A percentile compares a stretch with the other conserved stretches of the same genome.
phyloP scores from a whole-genome alignment of 2,329 filamentous ascomycete genomes.

The Paecilomyces fulvus region DNA sequence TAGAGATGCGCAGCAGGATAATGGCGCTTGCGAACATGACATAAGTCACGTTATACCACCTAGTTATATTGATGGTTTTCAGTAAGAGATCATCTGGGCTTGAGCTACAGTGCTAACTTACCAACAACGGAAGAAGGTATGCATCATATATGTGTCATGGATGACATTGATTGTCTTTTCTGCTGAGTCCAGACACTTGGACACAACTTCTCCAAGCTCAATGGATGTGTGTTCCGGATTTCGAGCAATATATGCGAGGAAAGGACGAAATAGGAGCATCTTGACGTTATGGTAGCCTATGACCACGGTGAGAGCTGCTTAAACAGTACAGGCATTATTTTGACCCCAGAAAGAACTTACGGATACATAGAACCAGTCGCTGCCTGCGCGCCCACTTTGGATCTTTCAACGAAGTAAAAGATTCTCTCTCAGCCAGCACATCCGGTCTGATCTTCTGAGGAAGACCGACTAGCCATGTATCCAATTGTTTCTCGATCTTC shows the following conservation, averaged over 20 bases:
- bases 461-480: constrained; percentile 26
- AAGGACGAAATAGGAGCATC: constrained; percentile 32
- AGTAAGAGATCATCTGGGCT: background rate
- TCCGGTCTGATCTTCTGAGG: constrained; percentile 25
- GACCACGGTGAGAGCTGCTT: background rate
- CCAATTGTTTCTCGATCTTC: constrained; percentile 28
- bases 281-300: constrained; percentile 34
- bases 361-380: constrained; percentile 30
- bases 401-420: constrained; percentile 22
- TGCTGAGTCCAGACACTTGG: constrained; percentile 33
- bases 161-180: constrained; percentile 33
- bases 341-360: constrained; percentile 15
- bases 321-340: background rate
- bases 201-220: constrained; percentile 21
- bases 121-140: constrained; percentile 37
- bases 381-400: constrained; percentile 32
- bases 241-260: constrained; percentile 22
- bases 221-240: constrained; percentile 18
- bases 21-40: constrained; percentile 33
- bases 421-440: constrained; percentile 13
- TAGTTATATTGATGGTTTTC: constrained; percentile 5
- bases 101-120: constrained; percentile 7
- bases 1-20: constrained; percentile 27
- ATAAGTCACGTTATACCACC: constrained; percentile 38
- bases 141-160: constrained; percentile 29